Base-by-base conservation (phyloP, 139 green algal genomes). In the Pedinophyceae sp. region DNA sequence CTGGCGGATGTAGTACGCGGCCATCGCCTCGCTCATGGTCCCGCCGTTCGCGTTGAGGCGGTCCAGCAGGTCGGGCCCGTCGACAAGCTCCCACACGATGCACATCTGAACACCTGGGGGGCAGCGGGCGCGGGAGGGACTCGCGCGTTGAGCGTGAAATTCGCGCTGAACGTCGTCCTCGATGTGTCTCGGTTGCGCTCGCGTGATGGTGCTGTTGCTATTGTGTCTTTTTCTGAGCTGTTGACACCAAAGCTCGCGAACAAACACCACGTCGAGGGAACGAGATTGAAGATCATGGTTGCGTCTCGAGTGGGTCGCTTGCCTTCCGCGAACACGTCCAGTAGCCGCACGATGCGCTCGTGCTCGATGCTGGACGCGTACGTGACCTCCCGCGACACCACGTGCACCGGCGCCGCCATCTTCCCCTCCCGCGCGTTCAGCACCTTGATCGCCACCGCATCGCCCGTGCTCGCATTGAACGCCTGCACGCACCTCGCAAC, bases 31-130 rank as follows among this genome's bases (percentile, higher is more conserved):
- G 0, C 52, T 30, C 66, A 94, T 56, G 2, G 69, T 52, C 1
- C 72, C 72, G 24, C 75, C 67, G 30, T 61, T 52, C 30, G 79
- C 66, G 50, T 94, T 94, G 13, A 94, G 60, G 23, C 82, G 61
- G 59, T 94, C 83, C 40, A 94, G 70, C 45, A 93, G 69, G 57
- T 94, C 85, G 3, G 70, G 65, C 1, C 85, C 85, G 3, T 54
- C 28, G 25, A 93, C 79, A 5, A 91, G 64, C 70, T 94, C 83
- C 81, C 79, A 93, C 70, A 69, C 62, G n/a, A 69, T 78, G 66
- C 55, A 22, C 57, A 23, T 22, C 27, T 19, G 17, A 53, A 29
- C 15, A 38, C 30, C 20, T 1, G 24, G 16, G 13, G 28, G 26
- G 29, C n/a, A 39, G 24, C 25, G 55, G 55, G 7, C 17, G 26